phyloP scores from a whole-genome alignment of 2,329 filamentous ascomycete genomes.

The Venturia aucupariae region DNA sequence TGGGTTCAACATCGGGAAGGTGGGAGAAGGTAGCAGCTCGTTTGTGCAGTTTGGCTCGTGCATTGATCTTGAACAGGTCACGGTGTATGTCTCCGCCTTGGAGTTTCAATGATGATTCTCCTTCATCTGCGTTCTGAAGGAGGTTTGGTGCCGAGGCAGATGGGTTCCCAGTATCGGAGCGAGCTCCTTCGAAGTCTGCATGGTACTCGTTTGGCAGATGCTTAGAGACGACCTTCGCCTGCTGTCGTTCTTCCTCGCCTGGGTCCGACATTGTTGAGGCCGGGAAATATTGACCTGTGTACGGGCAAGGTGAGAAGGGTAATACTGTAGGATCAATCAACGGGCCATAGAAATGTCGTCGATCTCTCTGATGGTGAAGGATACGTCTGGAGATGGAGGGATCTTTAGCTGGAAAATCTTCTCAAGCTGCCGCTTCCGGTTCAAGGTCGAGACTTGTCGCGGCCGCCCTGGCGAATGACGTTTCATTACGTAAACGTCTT shows the following conservation, averaged over 20 bases:
- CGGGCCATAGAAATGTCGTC: not conserved
- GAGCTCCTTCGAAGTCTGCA: not conserved
- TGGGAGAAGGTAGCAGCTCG: slow-evolving; percentile 61
- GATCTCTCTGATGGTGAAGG: too few relatives aligned
- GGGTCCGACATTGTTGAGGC: not conserved
- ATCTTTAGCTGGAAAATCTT: not conserved
- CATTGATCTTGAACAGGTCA: slow-evolving; percentile 65
- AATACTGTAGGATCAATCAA: too few relatives aligned
- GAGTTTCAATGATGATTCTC: slow-evolving; percentile 59
- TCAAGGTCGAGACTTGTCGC: not conserved
- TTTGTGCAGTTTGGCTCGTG: slow-evolving; percentile 37
- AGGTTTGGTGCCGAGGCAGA: slow-evolving; percentile 5
- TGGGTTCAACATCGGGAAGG: slow-evolving; percentile 22
- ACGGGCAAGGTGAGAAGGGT: too few relatives aligned
- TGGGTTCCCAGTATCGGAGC: not conserved
- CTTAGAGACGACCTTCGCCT: slow-evolving; percentile 8
- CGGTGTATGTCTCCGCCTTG: slow-evolving; percentile 73
- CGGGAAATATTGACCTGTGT: too few relatives aligned
- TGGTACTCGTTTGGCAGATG: slow-evolving; percentile 8
- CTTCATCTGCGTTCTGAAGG: slow-evolving; percentile 11
- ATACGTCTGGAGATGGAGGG: too few relatives aligned
- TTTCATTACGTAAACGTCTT: not conserved
- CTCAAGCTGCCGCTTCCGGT: not conserved
- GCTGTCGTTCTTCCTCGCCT: not conserved
- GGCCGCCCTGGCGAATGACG: not conserved